Base-by-base conservation (phyloP, 441 rosid species). In the Daphne laureola region DNA sequence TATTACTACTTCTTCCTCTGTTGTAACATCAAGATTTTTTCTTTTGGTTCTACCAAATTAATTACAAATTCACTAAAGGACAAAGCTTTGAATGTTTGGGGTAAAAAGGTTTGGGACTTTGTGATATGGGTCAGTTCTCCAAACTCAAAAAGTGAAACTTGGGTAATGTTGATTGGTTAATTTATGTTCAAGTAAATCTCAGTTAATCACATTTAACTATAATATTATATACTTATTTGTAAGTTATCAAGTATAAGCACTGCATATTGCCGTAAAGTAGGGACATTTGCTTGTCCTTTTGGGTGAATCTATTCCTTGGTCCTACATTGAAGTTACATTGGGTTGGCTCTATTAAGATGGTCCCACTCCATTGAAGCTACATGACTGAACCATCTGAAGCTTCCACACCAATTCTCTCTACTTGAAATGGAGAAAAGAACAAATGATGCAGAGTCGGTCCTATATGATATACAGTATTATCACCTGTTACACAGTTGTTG, bases 71-170 rank as follows among this genome's bases (percentile, higher is more conserved):
- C 62, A 38, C 15, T 55, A 38, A 58, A 59, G 27, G 50, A 27
- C 53, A 61, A 64, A 55, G 57, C 49, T 67, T 58, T 52, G 54
- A 46, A 53, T 14, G 44, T 55, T 21, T 61, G 61, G 42, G 48
- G 21, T 40, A 54, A 50, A 16, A 27, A 48, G 46, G 13, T n/a
- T 46, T 21, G 14, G 25, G 46, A 27, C 21, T 65, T 52, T 8
- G 57, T 68, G 21, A 41, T 52, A 51, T 53, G 57, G 66, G 46
- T 57, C 63, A 9, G 42, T 47, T 61, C 56, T 57, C 47, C 25
- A 31, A 42, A 25, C 17, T 21, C 25, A 21, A 21, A 21, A 21
- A 21, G 14, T 14, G 14, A 9, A 9, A 46, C 49, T 53, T 6
- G 38, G 17, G 47, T 31, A 11, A 4, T 8, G 18, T 41, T 17